Base-by-base conservation (phyloP, 106 monocot genomes). In the Dendrobium nobile region DNA sequence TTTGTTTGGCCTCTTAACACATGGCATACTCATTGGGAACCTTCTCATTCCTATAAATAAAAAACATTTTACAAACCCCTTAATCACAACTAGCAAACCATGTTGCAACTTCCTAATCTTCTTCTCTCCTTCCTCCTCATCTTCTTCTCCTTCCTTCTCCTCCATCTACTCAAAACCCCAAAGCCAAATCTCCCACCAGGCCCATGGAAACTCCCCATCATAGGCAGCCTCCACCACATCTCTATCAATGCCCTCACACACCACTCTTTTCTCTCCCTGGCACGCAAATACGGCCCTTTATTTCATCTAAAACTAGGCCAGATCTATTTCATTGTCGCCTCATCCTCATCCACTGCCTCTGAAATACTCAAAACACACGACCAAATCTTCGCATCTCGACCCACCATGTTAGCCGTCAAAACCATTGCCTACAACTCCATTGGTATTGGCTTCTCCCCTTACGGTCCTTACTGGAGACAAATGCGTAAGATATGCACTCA, bases 351-450 rank as follows among this genome's bases (percentile, higher is more conserved):
- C 20, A 43, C 73, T 41, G 78, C 85, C 54, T 28, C 40, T 2
- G 78, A 85, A 33, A 41, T 85, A 43, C 31, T 74, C 54, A 73
- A 75, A 58, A 22, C 82, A 26, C 85, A 85, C 33, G 85, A 85
- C 79, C 24, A 37, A 41, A 8, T 44, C 31, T 79, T 85, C 19
- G 82, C 85, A 10, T 44, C 26, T 19, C 78, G 85, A 7, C 78
- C 78, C 18, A 2, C 31, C 5, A 17, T 78, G 9, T 2, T 47
- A n/a, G 41, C 55, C 13, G 13, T 55, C 85, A 13, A 74, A 19
- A 40, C 16, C 40, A 41, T 65, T 15, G 13, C 43, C 9, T 33
- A 37, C 55, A 77, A 70, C 45, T 47, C 43, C 81, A 43, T 19
- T 47, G 85, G 59, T 33, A 18, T 85, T 7, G 1, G 41, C 15